Conservation (phyloP, 176 grass and related monocot species). For the Aegilops umbellulata region DNA sequence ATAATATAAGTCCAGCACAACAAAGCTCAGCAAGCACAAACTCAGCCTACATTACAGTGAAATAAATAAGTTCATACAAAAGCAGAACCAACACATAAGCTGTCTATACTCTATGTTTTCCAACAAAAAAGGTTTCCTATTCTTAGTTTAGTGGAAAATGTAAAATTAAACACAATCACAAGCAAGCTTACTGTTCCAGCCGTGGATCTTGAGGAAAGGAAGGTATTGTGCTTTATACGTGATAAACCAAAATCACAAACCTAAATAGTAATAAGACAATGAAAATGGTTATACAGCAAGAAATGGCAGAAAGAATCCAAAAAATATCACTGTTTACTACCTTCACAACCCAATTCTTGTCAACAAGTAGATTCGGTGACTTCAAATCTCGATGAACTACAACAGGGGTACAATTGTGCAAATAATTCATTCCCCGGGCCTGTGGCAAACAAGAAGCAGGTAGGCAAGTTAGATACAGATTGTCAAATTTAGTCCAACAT, state of each 20-base stretch:
- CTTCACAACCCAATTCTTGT: conserved; percentile 99
- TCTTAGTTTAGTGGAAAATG: conserved; percentile 22
- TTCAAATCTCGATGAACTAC: conserved; percentile 97
- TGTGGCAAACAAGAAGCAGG: conserved; percentile 35
- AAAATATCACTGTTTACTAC: conserved; percentile 41
- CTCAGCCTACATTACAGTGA: neutral
- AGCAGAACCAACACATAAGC: conserved; percentile 18
- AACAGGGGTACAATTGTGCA: conserved; percentile 88
- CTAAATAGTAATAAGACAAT: conserved; percentile 40
- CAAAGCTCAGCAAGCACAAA: neutral
- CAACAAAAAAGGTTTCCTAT: conserved; percentile 21
- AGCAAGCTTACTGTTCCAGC: conserved; percentile 93
- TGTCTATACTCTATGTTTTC: neutral
- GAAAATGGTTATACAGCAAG: conserved; percentile 24
- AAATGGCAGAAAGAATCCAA: neutral
- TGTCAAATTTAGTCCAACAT: neutral
- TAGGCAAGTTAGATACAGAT: conserved; percentile 3
- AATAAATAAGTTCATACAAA: conserved; percentile 4
- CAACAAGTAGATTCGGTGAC: conserved; percentile 96
- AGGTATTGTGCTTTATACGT: conserved; percentile 85
- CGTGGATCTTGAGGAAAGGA: conserved; percentile 95
- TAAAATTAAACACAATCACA: conserved; percentile 7
- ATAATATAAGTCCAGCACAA: neutral
- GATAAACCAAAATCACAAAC: conserved; percentile 99
- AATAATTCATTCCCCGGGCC: conserved; percentile 99